phyloP scores from a whole-genome alignment of 495 filamentous ascomycete species.

The Terfezia boudieri region DNA sequence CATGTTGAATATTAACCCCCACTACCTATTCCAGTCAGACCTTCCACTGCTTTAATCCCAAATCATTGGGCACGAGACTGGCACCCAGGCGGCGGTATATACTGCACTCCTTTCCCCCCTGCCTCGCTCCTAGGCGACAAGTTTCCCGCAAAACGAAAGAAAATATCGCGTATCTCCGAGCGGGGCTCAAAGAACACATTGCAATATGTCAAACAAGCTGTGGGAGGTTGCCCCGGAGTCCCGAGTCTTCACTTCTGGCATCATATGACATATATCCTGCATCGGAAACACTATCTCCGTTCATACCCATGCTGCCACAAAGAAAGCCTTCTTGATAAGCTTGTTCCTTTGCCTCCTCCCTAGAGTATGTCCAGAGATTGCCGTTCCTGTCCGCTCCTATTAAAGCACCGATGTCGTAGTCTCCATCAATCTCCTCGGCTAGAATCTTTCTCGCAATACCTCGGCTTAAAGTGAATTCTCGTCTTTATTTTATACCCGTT shows the following conservation, averaged over 20 bases:
- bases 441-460: conserved; percentile 86
- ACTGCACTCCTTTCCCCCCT: no score
- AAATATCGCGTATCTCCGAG: no score
- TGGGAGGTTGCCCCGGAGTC: background rate
- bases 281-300: conserved; percentile 36
- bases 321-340: conserved; percentile 22
- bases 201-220: no score
- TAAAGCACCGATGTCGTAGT: conserved; percentile 85
- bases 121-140: no score
- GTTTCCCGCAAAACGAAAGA: no score
- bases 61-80: no score
- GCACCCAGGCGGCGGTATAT: no score
- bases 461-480: conserved; percentile 82
- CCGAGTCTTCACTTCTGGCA: conserved; percentile 12
- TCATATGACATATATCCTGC: conserved; percentile 87
- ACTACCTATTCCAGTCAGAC: no score
- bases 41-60: no score
- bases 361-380: conserved; percentile 97
- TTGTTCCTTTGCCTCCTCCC: conserved; percentile 77
- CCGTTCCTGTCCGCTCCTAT: conserved; percentile 89
- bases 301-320: background rate
- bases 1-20: no score
- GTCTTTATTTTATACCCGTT: conserved; percentile 78
- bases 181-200: no score
- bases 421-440: conserved; percentile 80